A percentile compares a stretch with the other conserved stretches of the same genome.
Conservation (phyloP, 371 early-diverging fungal genomes). For the Umbelopsis sp. region DNA sequence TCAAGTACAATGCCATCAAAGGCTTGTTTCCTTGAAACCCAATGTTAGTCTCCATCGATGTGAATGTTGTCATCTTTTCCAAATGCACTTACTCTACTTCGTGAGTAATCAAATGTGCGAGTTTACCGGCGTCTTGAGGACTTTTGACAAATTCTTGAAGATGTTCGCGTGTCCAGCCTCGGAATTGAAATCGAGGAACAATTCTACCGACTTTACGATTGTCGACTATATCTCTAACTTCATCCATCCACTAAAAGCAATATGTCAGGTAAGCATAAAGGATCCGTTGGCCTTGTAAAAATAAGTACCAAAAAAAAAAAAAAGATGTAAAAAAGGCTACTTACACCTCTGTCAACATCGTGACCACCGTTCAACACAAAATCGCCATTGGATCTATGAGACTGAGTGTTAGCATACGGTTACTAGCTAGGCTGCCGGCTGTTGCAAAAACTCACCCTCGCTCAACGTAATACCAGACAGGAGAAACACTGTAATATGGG, state of each 20-base stretch:
- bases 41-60: not conserved
- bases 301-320: no score
- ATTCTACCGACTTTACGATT: constrained; percentile 40
- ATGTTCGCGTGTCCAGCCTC: constrained; percentile 47
- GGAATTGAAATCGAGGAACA: constrained; percentile 61
- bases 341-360: constrained; percentile 59
- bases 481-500: constrained; percentile 44
- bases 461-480: constrained; percentile 62
- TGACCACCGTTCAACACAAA: constrained; percentile 58
- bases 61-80: no score
- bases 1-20: constrained; percentile 66
- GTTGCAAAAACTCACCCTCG: constrained; percentile 23
- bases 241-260: constrained; percentile 53
- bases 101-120: constrained; percentile 39
- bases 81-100: constrained; percentile 34
- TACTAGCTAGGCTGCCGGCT: not conserved
- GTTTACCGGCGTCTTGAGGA: constrained; percentile 23
- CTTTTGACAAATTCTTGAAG: constrained; percentile 36
- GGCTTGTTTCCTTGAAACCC: constrained; percentile 36
- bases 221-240: constrained; percentile 38
- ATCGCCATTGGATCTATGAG: constrained; percentile 24
- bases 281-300: no score
- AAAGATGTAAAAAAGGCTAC: not conserved
- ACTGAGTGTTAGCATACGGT: not conserved
- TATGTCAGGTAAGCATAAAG: no score